phyloP scores from a whole-genome alignment of 1,139 yeast species.

The Blastobotrys proliferans region DNA sequence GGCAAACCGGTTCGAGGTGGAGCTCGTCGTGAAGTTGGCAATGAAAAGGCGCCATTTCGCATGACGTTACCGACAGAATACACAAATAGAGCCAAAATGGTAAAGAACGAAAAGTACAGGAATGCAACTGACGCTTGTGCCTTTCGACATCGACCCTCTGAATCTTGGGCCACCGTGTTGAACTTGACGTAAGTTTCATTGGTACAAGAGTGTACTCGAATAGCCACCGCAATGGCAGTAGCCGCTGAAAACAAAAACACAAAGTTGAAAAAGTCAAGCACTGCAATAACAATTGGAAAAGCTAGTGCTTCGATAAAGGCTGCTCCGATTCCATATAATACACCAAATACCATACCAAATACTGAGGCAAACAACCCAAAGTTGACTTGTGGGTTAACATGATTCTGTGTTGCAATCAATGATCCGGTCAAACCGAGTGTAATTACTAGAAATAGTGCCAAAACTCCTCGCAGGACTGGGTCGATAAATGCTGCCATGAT shows the following conservation, averaged over 20 bases:
- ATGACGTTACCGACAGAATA: slow-evolving; percentile 56
- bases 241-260: slow-evolving; percentile 94
- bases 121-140: slow-evolving; percentile 91
- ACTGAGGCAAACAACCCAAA: slow-evolving; percentile 83
- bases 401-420: slow-evolving; percentile 60
- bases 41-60: slow-evolving; percentile 73
- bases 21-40: slow-evolving; percentile 41
- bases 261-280: slow-evolving; percentile 79
- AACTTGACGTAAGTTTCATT: slow-evolving; percentile 58
- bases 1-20: slow-evolving; percentile 79
- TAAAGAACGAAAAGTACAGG: slow-evolving; percentile 79
- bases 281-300: slow-evolving; percentile 74
- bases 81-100: slow-evolving; percentile 64
- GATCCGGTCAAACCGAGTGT: slow-evolving; percentile 84
- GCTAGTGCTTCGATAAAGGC: slow-evolving; percentile 75
- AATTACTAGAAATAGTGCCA: slow-evolving; percentile 71
- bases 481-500: slow-evolving; percentile 59
- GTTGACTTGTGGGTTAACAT: slow-evolving; percentile 75
- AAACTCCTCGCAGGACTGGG: slow-evolving; percentile 64
- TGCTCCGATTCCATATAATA: slow-evolving; percentile 75
- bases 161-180: slow-evolving; percentile 73
- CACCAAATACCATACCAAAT: slow-evolving; percentile 75
- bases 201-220: slow-evolving; percentile 79
- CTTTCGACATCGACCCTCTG: slow-evolving; percentile 82
- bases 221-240: slow-evolving; percentile 87